These are phyloP conservation scores for Crassisporium funariophilum DNA, from an alignment of 768 basidiomycete species.

Conservation along the genomic window DNA sequence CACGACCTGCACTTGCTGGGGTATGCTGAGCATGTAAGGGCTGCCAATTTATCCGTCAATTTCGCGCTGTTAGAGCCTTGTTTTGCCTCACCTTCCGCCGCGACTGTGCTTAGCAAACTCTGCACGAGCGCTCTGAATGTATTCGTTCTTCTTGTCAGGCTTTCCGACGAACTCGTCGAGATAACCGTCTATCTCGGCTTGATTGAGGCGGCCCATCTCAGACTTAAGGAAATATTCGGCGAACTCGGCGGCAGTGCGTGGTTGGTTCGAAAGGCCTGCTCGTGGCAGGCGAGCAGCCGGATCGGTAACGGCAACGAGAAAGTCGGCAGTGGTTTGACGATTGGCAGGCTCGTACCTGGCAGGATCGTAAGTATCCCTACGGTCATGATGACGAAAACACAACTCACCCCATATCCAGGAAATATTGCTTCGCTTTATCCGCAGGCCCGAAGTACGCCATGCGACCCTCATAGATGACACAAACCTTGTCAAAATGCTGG, in stretches of 20 bases:
- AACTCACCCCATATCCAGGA: conserved; percentile 57
- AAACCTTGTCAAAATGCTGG: conserved; percentile 76
- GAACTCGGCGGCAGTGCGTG: conserved; percentile 61
- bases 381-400: background rate
- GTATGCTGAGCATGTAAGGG: conserved; percentile 46
- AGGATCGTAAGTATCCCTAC: background rate
- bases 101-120: conserved; percentile 53
- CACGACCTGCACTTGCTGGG: conserved; percentile 47
- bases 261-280: conserved; percentile 42
- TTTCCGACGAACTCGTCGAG: conserved; percentile 44
- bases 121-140: conserved; percentile 46
- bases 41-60: conserved; percentile 24
- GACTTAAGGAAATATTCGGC: conserved; percentile 49
- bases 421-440: conserved; percentile 65
- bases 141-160: conserved; percentile 42
- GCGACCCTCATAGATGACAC: conserved; percentile 72
- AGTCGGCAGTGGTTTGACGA: conserved; percentile 67
- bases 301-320: conserved; percentile 64
- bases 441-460: conserved; percentile 79
- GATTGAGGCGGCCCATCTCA: conserved; percentile 41
- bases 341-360: conserved; percentile 58
- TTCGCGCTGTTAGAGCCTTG: background rate
- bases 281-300: conserved; percentile 57
- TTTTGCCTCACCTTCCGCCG: conserved; percentile 30
- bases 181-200: conserved; percentile 49